Evolutionary conservation across 306 rosid species (phyloP), one percentile per base, ranked within the genome.

Genomic region (Betula pendula): DNA sequence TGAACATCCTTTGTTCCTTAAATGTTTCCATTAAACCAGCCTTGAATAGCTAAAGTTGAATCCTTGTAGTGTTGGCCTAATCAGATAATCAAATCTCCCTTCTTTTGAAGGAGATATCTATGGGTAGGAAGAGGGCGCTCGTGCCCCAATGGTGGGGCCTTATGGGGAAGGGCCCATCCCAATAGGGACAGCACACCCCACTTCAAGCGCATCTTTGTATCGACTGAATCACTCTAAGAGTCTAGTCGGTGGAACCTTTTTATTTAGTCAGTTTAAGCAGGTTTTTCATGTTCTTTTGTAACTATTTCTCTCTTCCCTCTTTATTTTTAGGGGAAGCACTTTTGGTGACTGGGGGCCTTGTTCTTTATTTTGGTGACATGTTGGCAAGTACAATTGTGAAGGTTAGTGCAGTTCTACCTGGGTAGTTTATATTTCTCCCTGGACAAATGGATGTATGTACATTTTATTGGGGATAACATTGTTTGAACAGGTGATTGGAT

Each of bases 281-380:
- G 8, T 3, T 3, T 44, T 7, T 72, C 67, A 40, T 42, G 43
- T 71, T 71, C 74, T 62, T 79, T 75, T 40, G 66, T 79, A 25
- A 63, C 43, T 73, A 52, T 72, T 75, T 53, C 25, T 48, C 7
- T 35, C 60, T 68, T 70, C 51, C 8, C 38, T 48, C 69, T 79
- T 60, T 79, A 43, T 25, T 81, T 66, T 25, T 81, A 95, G 97
- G 99, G 78, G 99, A 95, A 84, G 85, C 93, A 25, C 90, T 90
- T 79, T 75, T 95, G 86, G 91, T 89, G 79, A 83, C 97, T 71
- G 84, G 90, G 4, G 99, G 99, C 71, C 88, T 92, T 31, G 91
- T 89, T 85, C 94, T 90, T 70, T 92, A 95, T 86, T 90, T 92
- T 85, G 92, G 99, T 59, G 99, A 92, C 86, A 88, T 92, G 96